Percentiles rank a stretch among this genome's conserved stretches.
phyloP scores from a whole-genome alignment of 306 rosid species.

The Cicer yamashitae region DNA sequence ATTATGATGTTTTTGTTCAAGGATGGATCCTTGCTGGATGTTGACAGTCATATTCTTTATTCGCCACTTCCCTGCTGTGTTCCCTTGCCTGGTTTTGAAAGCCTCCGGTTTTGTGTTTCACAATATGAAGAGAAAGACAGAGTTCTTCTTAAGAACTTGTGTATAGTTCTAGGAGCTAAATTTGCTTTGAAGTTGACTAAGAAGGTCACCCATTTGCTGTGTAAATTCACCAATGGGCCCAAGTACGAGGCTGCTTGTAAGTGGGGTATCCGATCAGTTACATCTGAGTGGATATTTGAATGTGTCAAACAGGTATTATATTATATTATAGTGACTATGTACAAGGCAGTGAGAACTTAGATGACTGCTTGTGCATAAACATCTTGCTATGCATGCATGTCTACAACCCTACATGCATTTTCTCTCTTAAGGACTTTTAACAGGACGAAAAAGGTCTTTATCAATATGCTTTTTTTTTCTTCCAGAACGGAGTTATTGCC shows the following conservation, averaged over 20 bases:
- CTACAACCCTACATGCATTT: slow-evolving; percentile 16
- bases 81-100: slow-evolving; percentile 89
- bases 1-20: slow-evolving; percentile 52
- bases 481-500: slow-evolving; percentile 71
- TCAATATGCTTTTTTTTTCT: slow-evolving; percentile 38
- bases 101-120: slow-evolving; percentile 84
- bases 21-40: slow-evolving; percentile 84
- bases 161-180: slow-evolving; percentile 90
- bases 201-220: slow-evolving; percentile 91
- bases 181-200: slow-evolving; percentile 66
- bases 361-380: slow-evolving; percentile 29
- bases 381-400: slow-evolving; percentile 37
- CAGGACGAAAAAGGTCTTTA: neutral
- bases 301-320: slow-evolving; percentile 91
- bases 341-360: slow-evolving; percentile 22
- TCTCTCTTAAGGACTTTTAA: slow-evolving; percentile 33
- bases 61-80: slow-evolving; percentile 86
- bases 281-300: slow-evolving; percentile 86
- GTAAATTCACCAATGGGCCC: slow-evolving; percentile 82
- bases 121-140: slow-evolving; percentile 90
- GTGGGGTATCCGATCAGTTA: slow-evolving; percentile 73
- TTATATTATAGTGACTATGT: slow-evolving; percentile 2
- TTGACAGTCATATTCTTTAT: slow-evolving; percentile 78
- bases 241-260: slow-evolving; percentile 87
- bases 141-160: slow-evolving; percentile 76